Evolutionary conservation across 768 basidiomycete species (phyloP).

Genomic region (Mycena amicta): DNA sequence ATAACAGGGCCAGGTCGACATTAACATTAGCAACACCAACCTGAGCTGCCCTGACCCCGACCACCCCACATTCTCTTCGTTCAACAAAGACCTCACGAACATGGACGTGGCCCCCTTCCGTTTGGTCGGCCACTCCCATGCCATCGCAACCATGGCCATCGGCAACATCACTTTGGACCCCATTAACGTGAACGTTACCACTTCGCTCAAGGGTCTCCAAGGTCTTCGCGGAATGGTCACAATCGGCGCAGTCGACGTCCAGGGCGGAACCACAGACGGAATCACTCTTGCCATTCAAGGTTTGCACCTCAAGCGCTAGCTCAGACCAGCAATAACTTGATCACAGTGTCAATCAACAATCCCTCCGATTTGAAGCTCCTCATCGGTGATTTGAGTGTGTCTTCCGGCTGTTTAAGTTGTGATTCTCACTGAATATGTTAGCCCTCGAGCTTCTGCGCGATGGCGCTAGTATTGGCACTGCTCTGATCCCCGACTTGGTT

Average conservation of each 20-base stretch:
- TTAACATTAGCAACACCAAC: conserved; percentile 57
- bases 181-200: conserved; percentile 72
- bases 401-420: background rate
- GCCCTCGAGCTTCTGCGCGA: conserved; percentile 60
- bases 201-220: conserved; percentile 58
- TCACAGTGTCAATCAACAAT: conserved; percentile 61
- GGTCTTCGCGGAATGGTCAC: conserved; percentile 59
- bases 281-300: conserved; percentile 64
- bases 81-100: conserved; percentile 62
- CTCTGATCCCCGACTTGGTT: conserved; percentile 60
- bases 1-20: conserved; percentile 68
- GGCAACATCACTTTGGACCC: conserved; percentile 70
- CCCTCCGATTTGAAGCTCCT: conserved; percentile 66
- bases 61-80: conserved; percentile 52
- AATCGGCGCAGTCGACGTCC: conserved; percentile 64
- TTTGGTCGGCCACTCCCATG: conserved; percentile 60
- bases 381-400: conserved; percentile 65
- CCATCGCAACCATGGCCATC: conserved; percentile 61
- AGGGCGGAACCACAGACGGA: conserved; percentile 61
- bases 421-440: conserved; percentile 22
- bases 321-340: no score
- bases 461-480: conserved; percentile 58
- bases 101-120: conserved; percentile 50
- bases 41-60: conserved; percentile 50
- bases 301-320: conserved; percentile 34